Base-by-base conservation (phyloP, 257 asterid genomes). In the Nicotiana tabacum region DNA sequence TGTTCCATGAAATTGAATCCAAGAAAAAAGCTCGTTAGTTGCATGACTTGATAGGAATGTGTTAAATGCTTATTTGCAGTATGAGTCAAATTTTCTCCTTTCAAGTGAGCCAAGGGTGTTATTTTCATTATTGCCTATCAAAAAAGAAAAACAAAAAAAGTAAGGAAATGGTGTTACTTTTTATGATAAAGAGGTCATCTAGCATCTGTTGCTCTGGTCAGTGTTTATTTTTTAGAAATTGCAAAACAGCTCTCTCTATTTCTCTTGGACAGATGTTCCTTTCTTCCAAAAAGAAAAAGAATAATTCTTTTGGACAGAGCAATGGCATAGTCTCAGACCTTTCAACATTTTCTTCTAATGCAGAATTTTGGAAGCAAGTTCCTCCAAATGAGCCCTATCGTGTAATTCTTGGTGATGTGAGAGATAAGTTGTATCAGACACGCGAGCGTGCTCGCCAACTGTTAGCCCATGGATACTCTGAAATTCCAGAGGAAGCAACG, bases 381-480 rank as follows among this genome's bases (percentile, higher is more conserved):
- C 90, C 92, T 21, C 86, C 90, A 55, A 89, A 60, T 57, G 90
- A 89, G 48, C 92, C 92, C 13, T 89, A 89, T 68, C 90, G 92
- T 39, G 92, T 89, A 27, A 77, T 89, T 69, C 92, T 89, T 78
- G 89, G 88, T 62, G 92, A 89, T 39, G 90, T 89, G 78, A 85
- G 92, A 77, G 92, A 89, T 79, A 89, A 87, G 86, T 60, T 89
- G 51, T 89, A 89, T 85, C 87, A 87, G 82, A 87, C 92, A 17
- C 92, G 92, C 10, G 92, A 89, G 84, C 89, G 92, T 30, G 79
- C 92, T 70, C 92, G 92, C 24, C 89, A 89, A 81, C 77, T 89
- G 35, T 83, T 89, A 77, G 87, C 90, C 76, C 77, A 87, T 69
- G 92, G 89, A 78, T 43, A 64, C 56, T 89, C 92, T 66, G 92